Percentiles rank a stretch among this genome's conserved stretches.
Evolutionary conservation across 768 basidiomycete species (phyloP).

Genomic region (Russula sp.): DNA sequence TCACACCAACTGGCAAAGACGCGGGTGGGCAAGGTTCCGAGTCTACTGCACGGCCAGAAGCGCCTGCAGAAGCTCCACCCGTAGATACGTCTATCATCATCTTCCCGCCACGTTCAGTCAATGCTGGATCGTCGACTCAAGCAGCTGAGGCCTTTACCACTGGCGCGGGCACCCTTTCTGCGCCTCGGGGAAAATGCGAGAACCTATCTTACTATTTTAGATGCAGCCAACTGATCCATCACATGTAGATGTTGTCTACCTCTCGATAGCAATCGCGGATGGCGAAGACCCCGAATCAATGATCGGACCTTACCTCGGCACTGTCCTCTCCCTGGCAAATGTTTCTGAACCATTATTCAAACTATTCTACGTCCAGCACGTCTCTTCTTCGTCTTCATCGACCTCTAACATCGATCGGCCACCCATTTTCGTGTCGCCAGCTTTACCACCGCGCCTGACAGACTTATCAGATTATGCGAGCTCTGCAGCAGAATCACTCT

Average conservation of each 20-base stretch:
- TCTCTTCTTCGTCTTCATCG: background rate
- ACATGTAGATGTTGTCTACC: slow-evolving; percentile 19
- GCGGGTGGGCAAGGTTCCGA: background rate
- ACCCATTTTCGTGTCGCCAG: slow-evolving; percentile 9
- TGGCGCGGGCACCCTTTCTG: slow-evolving; percentile 66
- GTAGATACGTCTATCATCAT: slow-evolving; percentile 64
- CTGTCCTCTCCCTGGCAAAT: slow-evolving; percentile 15
- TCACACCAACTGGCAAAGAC: slow-evolving; percentile 9
- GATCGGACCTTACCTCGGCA: slow-evolving; percentile 28
- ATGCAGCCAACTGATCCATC: background rate
- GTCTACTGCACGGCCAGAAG: background rate
- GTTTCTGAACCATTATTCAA: slow-evolving; percentile 16
- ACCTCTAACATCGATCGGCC: background rate
- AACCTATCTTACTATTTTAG: slow-evolving; percentile 4
- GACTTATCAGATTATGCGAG: slow-evolving; percentile 18
- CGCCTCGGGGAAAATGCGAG: slow-evolving; percentile 69
- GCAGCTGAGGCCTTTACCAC: slow-evolving; percentile 55
- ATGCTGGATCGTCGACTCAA: slow-evolving; percentile 38
- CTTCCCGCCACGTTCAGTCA: slow-evolving; percentile 62
- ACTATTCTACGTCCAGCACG: slow-evolving; percentile 13
- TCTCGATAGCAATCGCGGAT: slow-evolving; percentile 16
- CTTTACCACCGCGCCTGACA: slow-evolving; percentile 1
- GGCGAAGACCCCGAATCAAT: slow-evolving; percentile 17
- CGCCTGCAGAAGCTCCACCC: slow-evolving; percentile 4
- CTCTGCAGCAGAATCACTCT: slow-evolving; percentile 16